phyloP scores from a whole-genome alignment of 345 rosid species.

The Carallia brachiata region DNA sequence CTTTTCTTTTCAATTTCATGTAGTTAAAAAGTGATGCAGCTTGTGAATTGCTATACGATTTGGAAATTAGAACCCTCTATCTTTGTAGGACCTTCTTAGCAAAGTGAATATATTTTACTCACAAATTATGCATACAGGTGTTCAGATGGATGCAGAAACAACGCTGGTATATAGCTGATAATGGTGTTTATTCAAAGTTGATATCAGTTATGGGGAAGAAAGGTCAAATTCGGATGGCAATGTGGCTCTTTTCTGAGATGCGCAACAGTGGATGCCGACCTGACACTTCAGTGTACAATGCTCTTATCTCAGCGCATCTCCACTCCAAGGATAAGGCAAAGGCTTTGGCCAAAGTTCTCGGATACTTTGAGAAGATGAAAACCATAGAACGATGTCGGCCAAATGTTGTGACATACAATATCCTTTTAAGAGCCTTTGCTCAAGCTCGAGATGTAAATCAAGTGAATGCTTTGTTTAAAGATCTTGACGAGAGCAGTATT shows the following conservation, averaged over 20 bases:
- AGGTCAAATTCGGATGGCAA: conserved; percentile 89
- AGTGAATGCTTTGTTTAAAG: conserved; percentile 73
- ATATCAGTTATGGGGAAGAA: conserved; percentile 84
- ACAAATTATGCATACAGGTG: conserved; percentile 42
- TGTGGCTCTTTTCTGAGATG: conserved; percentile 99
- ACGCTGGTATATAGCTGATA: conserved; percentile 84
- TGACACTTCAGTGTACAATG: conserved; percentile 83
- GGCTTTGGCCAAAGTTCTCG: conserved; percentile 72
- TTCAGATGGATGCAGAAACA: conserved; percentile 99
- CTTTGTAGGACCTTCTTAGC: not conserved
- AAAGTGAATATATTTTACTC: not conserved
- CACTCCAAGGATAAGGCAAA: conserved; percentile 75
- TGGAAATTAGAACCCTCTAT: not conserved
- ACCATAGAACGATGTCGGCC: conserved; percentile 76
- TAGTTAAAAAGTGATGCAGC: too few relatives aligned
- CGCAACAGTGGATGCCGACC: conserved; percentile 92
- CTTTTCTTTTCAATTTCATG: too few relatives aligned
- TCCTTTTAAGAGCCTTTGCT: conserved; percentile 85
- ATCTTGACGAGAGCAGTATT: conserved; percentile 54
- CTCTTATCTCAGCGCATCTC: conserved; percentile 86
- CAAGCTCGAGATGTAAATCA: conserved; percentile 68
- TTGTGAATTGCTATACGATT: not conserved
- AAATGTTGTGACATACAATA: conserved; percentile 81
- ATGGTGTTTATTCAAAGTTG: conserved; percentile 77
- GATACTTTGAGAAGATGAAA: conserved; percentile 83